Percentiles rank a stretch among this genome's conserved stretches.
Evolutionary conservation across 1,284 basidiomycete genomes (phyloP).

Genomic region (Rhodotorula sp.): DNA sequence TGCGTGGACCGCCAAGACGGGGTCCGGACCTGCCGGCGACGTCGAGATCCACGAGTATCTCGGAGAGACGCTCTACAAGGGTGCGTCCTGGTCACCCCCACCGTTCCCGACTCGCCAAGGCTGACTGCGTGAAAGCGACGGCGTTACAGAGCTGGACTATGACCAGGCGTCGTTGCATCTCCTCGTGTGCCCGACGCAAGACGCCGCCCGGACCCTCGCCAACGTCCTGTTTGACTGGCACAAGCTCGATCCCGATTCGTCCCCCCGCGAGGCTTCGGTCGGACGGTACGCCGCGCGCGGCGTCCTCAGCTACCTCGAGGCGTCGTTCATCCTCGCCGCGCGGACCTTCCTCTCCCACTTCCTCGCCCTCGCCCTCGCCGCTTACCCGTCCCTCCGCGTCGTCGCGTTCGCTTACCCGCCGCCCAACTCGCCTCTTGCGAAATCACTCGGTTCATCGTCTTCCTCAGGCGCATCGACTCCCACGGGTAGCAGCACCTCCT

Average conservation of each 20-base stretch:
- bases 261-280: slow-evolving; percentile 39
- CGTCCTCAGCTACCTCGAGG: slow-evolving; percentile 68
- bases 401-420: slow-evolving; percentile 51
- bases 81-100: slow-evolving; percentile 51
- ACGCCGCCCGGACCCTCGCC: slow-evolving; percentile 79
- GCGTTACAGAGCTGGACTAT: slow-evolving; percentile 64
- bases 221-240: slow-evolving; percentile 81
- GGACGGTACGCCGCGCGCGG: slow-evolving; percentile 78
- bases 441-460: slow-evolving; percentile 2
- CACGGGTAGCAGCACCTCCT: slow-evolving; percentile 25
- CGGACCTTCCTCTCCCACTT: slow-evolving; percentile 76
- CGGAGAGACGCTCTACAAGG: slow-evolving; percentile 82
- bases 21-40: slow-evolving; percentile 77
- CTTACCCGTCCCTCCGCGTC: slow-evolving; percentile 53
- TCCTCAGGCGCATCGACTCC: too few relatives aligned
- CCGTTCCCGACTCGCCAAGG: neutral
- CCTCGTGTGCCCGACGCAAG: slow-evolving; percentile 76
- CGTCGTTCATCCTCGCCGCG: slow-evolving; percentile 81
- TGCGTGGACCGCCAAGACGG: slow-evolving; percentile 76
- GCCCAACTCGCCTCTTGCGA: slow-evolving; percentile 28
- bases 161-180: slow-evolving; percentile 74
- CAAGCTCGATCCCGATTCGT: slow-evolving; percentile 45
- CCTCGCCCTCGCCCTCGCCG: slow-evolving; percentile 59
- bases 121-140: neutral
- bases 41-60: slow-evolving; percentile 79